Conservation (phyloP, 2,329 filamentous ascomycete species). For the Bertia moriformis region DNA sequence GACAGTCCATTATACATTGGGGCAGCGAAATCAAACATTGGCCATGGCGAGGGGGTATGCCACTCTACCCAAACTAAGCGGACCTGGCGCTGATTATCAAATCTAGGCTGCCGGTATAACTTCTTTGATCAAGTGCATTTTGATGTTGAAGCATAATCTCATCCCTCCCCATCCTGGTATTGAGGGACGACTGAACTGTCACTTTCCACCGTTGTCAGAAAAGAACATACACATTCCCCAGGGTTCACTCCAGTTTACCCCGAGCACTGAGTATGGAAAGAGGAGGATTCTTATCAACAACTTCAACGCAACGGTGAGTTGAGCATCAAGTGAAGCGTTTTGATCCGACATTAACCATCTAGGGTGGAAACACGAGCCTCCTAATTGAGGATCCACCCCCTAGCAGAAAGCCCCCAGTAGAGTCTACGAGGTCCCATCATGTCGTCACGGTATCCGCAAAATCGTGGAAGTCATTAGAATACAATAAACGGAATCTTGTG, state of each 20-base stretch:
- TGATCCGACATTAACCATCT: too few species aligned
- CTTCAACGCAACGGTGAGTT: slow-evolving; percentile 24
- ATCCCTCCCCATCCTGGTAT: slow-evolving; percentile 31
- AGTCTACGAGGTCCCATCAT: too few species aligned
- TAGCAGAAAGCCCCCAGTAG: too few species aligned
- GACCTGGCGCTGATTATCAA: too few species aligned
- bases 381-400: slow-evolving; percentile 32
- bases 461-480: slow-evolving; percentile 19
- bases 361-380: slow-evolving; percentile 34
- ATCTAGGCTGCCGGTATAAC: slow-evolving; percentile 18
- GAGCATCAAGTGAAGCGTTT: slow-evolving; percentile 32
- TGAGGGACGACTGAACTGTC: slow-evolving; percentile 17
- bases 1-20: slow-evolving; percentile 20
- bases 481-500: slow-evolving; percentile 24
- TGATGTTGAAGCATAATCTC: slow-evolving; percentile 22
- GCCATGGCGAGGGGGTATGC: slow-evolving; percentile 24
- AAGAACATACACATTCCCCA: neutral
- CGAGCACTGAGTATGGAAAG: neutral
- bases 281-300: neutral
- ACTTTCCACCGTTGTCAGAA: neutral
- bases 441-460: slow-evolving; percentile 40
- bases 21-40: slow-evolving; percentile 26
- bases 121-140: slow-evolving; percentile 23
- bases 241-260: neutral
- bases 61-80: too few species aligned